Base-by-base conservation (phyloP, 768 basidiomycete genomes). In the Solioccasus polychromus region DNA sequence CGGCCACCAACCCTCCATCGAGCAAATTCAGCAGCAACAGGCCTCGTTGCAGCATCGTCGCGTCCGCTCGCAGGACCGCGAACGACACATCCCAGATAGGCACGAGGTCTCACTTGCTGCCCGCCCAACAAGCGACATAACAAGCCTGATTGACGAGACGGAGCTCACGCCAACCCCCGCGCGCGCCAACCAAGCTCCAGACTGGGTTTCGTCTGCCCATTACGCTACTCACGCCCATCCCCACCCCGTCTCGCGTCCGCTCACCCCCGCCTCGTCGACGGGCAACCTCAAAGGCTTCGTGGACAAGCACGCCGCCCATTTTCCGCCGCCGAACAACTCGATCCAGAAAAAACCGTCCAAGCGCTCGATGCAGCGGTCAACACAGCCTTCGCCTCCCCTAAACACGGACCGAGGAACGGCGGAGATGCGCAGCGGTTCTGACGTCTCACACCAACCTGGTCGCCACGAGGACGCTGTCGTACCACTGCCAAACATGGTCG, bases 91-190 rank as follows among this genome's bases (percentile, higher is more conserved):
- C 18, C 63, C 36, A 8, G 53, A 66, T n/a, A 54, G 64, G 41
- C 66, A 66, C 47, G 66, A 63, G 45, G 43, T 66, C 26, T 66
- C 64, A 18, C 59, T 66, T 47, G 66, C 66, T 5, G 64, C 63
- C 4, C 63, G 66, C 31, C 48, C 64, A 0, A 39, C 57, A 4
- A 48, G 57, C 51, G 63, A 61, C 46, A 48, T 55, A 43, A 48
- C 36, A 2, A 18, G 32, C 4, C 15, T 51, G 5, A 28, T 48
- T 8, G 63, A 66, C 26, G 64, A 68, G 7, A 49, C 50, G 7
- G 53, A 66, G 8, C 53, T 56, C 26, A 68, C 66, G 0, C 66
- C 64, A 24, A 63, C 61, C 3, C 53, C 53, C 1, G 44, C 17
- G 15, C 63, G 53, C 34, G 5, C 49, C 12, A 30, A 0, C 24